Conservation (phyloP, 176 grass and related monocot species). For the Elymus sibiricus region DNA sequence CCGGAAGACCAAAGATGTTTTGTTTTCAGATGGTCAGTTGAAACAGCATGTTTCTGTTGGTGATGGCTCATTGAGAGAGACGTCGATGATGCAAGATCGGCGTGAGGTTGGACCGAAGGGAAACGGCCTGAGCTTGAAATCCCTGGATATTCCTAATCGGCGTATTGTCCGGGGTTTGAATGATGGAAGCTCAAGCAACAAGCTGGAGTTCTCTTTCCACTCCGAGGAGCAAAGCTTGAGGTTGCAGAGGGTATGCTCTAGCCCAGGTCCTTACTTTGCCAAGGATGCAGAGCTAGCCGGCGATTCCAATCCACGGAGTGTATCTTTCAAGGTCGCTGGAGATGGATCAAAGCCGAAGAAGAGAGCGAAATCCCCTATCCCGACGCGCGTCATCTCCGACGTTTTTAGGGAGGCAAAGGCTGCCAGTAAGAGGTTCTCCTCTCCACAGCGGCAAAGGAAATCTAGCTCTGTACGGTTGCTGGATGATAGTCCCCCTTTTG, state of each 20-base stretch:
- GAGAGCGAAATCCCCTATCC: conserved; percentile 62
- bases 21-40: conserved; percentile 29
- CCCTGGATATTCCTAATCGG: conserved; percentile 16
- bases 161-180: not conserved
- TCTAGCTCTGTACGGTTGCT: conserved; percentile 18
- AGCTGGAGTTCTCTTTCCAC: conserved; percentile 54
- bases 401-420: conserved; percentile 74
- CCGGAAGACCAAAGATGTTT: conserved; percentile 19
- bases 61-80: conserved; percentile 14
- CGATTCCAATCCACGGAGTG: not conserved
- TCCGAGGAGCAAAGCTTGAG: conserved; percentile 50
- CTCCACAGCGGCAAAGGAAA: conserved; percentile 65
- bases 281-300: not conserved
- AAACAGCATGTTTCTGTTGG: not conserved
- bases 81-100: not conserved
- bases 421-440: conserved; percentile 77
- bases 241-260: conserved; percentile 49
- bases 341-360: conserved; percentile 39
- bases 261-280: conserved; percentile 32
- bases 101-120: not conserved
- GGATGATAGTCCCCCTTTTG: conserved; percentile 27
- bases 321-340: not conserved
- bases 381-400: conserved; percentile 56
- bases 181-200: not conserved
- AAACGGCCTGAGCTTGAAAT: conserved; percentile 29